A percentile compares a stretch with the other conserved stretches of the same genome.
These are phyloP conservation scores for Phytophthora pinifolia DNA, from an alignment of 352 stramenopile species.

Conservation along the genomic window DNA sequence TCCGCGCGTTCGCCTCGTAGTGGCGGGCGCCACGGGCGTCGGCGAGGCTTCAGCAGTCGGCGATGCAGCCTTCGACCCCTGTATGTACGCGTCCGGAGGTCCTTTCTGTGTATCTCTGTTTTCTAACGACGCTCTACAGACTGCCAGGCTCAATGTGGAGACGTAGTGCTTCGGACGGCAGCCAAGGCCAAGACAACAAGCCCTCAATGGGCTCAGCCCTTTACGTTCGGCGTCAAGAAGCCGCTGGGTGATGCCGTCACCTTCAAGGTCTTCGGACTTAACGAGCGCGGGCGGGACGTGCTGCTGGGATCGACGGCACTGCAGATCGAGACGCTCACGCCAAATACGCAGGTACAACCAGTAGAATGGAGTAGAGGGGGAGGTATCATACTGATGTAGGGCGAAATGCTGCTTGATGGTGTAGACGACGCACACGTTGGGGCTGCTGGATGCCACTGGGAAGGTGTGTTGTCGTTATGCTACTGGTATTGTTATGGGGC, in stretches of 20 bases:
- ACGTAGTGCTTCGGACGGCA: constrained; percentile 48
- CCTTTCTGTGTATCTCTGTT: neutral
- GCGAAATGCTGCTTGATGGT: constrained; percentile 3
- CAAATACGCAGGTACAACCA: constrained; percentile 34
- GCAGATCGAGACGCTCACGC: constrained; percentile 33
- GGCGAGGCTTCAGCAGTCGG: constrained; percentile 20
- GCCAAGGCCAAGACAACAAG: constrained; percentile 41
- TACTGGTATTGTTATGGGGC: neutral
- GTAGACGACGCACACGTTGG: constrained; percentile 37
- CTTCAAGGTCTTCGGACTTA: constrained; percentile 61
- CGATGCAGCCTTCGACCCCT: constrained; percentile 27
- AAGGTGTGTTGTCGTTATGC: constrained; percentile 12
- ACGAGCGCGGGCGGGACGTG: constrained; percentile 38
- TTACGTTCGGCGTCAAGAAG: constrained; percentile 57
- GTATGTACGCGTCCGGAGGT: constrained; percentile 14
- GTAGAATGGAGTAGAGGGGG: neutral
- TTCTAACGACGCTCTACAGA: constrained; percentile 30
- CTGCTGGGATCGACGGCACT: constrained; percentile 44
- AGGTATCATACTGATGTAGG: constrained; percentile 8
- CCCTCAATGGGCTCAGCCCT: constrained; percentile 54
- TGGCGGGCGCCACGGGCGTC: constrained; percentile 31
- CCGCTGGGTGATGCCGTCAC: constrained; percentile 40
- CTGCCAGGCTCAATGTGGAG: constrained; percentile 57
- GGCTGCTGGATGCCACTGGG: constrained; percentile 20
- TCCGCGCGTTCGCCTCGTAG: constrained; percentile 44